phyloP scores from a whole-genome alignment of 2,329 filamentous ascomycete species.

The Shiraia sp. region DNA sequence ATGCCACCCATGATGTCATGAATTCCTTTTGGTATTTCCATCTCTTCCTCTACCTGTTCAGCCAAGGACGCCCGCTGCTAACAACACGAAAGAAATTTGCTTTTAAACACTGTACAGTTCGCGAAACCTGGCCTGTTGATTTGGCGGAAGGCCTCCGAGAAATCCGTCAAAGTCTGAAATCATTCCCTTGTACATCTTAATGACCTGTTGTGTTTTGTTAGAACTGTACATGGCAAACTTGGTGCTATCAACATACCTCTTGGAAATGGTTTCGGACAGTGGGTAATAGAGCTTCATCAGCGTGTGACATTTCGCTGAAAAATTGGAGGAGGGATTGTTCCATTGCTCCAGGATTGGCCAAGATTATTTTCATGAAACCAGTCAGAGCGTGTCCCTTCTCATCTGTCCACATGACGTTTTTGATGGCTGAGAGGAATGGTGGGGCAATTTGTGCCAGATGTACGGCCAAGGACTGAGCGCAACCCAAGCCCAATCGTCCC shows the following conservation, averaged over 20 bases:
- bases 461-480: slow-evolving; percentile 74
- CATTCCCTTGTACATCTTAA: slow-evolving; percentile 58
- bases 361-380: slow-evolving; percentile 83
- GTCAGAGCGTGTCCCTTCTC: slow-evolving; percentile 94
- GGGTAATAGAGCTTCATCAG: slow-evolving; percentile 60
- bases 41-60: slow-evolving; percentile 27
- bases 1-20: slow-evolving; percentile 3
- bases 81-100: slow-evolving; percentile 21
- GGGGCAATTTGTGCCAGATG: slow-evolving; percentile 79
- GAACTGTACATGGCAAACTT: slow-evolving; percentile 54
- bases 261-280: slow-evolving; percentile 65
- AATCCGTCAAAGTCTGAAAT: slow-evolving; percentile 59
- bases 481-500: slow-evolving; percentile 81
- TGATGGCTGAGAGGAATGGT: slow-evolving; percentile 80
- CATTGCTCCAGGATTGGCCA: slow-evolving; percentile 88
- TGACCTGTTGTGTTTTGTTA: slow-evolving; percentile 45
- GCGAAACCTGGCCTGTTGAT: slow-evolving; percentile 49
- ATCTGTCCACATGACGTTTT: slow-evolving; percentile 81
- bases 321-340: slow-evolving; percentile 82
- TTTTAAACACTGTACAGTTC: slow-evolving; percentile 46
- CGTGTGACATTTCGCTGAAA: slow-evolving; percentile 81
- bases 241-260: slow-evolving; percentile 61
- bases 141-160: slow-evolving; percentile 50
- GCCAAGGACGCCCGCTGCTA: slow-evolving; percentile 25
- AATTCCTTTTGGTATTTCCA: slow-evolving; percentile 25